phyloP scores from a whole-genome alignment of 257 asterid species.

The Petunia axillaris region DNA sequence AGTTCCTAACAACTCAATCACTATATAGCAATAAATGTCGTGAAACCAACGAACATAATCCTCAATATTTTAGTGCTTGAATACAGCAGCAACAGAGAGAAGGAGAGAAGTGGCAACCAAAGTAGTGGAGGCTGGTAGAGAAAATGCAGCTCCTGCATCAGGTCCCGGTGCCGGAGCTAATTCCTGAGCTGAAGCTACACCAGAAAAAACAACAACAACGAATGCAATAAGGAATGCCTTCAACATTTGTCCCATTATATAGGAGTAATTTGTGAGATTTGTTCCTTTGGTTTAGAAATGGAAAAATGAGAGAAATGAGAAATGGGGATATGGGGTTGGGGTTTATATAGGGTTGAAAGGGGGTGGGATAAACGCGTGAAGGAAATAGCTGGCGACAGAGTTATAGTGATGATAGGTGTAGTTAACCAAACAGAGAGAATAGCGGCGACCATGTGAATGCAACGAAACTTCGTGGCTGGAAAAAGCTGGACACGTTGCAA shows the following conservation, averaged over 20 bases:
- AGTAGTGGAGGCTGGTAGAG: conserved; percentile 35
- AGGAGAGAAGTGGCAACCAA: conserved; percentile 32
- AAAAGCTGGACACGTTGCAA: background rate
- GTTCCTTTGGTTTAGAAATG: background rate
- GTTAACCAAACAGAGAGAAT: background rate
- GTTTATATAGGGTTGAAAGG: background rate
- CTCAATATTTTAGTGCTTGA: conserved; percentile 35
- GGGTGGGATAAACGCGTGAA: background rate
- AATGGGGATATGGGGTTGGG: fast-evolving
- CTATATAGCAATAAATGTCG: background rate
- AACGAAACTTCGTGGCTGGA: background rate
- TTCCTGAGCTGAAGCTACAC: too few species aligned
- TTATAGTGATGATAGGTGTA: background rate
- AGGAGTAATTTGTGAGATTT: background rate
- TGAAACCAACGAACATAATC: background rate
- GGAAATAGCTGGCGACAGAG: conserved; percentile 9
- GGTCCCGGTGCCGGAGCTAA: conserved; percentile 40
- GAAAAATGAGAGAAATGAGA: background rate
- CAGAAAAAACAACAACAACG: too few species aligned
- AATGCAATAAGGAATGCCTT: too few species aligned
- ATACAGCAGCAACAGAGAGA: conserved; percentile 30
- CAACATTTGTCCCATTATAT: too few species aligned
- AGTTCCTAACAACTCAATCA: background rate
- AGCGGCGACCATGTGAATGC: conserved; percentile 3
- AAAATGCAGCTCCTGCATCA: conserved; percentile 40